Conservation (phyloP, 192 early-diverging fungal genomes). For the Pilobolus umbonatus region DNA sequence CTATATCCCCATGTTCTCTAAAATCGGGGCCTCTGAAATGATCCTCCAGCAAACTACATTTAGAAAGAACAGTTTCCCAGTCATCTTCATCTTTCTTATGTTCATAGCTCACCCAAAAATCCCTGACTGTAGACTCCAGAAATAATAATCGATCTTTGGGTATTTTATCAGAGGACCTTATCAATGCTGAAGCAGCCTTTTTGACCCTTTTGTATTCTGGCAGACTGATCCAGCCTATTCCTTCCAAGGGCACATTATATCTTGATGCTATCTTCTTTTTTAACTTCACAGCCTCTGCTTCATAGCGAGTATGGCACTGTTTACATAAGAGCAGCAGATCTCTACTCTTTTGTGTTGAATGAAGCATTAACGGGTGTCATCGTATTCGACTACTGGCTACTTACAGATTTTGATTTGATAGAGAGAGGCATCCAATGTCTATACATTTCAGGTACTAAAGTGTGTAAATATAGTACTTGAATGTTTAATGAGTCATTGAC, state of each 20-base stretch:
- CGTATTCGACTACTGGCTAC: not conserved
- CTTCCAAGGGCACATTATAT: conserved; percentile 30
- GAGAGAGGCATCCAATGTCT: conserved; percentile 31
- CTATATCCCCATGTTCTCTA: conserved; percentile 25
- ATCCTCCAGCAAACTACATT: conserved; percentile 18
- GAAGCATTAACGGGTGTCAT: not conserved
- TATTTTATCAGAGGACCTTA: conserved; percentile 11
- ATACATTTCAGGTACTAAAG: conserved; percentile 37
- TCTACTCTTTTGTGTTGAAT: conserved; percentile 22
- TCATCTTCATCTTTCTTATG: not conserved
- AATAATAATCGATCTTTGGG: conserved; percentile 4
- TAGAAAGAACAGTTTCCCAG: not conserved
- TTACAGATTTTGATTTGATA: conserved; percentile 38
- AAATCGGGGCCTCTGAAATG: conserved; percentile 17
- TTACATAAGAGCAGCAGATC: conserved; percentile 33
- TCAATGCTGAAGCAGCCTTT: conserved; percentile 33
- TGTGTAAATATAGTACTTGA: not conserved
- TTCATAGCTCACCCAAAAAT: not conserved
- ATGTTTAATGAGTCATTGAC: not conserved
- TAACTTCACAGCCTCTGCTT: conserved; percentile 14
- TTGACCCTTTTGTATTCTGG: conserved; percentile 13
- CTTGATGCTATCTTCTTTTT: conserved; percentile 22
- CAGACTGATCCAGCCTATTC: conserved; percentile 21
- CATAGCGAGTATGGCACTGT: conserved; percentile 29
- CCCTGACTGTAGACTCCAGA: not conserved